These are phyloP conservation scores for Alternaria burnsii DNA, from an alignment of 2,329 filamentous ascomycete genomes.

Conservation along the genomic window DNA sequence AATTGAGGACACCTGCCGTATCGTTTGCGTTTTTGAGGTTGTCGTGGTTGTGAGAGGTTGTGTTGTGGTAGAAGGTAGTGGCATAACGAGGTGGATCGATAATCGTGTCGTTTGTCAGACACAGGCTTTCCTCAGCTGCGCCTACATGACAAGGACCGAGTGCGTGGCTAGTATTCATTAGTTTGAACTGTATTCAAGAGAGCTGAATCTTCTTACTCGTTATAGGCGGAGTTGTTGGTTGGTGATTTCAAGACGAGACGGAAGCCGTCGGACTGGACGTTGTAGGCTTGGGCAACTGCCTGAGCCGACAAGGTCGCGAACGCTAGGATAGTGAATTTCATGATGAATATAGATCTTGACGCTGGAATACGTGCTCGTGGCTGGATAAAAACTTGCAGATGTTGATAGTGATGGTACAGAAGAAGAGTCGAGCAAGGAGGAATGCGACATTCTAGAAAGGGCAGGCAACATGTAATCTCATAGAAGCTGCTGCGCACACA, in stretches of 20 bases:
- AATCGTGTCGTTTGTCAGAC: constrained; percentile 15
- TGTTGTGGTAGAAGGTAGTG: constrained; percentile 42
- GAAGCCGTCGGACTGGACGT: constrained; percentile 24
- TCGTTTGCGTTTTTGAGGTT: neutral
- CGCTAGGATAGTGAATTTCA: constrained; percentile 11
- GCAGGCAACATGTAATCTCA: neutral
- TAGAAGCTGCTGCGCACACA: neutral
- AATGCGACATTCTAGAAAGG: neutral
- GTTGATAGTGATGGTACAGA: neutral
- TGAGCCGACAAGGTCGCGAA: constrained; percentile 9
- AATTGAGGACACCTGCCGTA: constrained; percentile 24
- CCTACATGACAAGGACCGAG: constrained; percentile 54
- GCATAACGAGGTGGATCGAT: constrained; percentile 20
- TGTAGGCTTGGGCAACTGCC: neutral
- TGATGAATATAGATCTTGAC: neutral
- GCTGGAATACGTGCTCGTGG: neutral
- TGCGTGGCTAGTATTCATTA: constrained; percentile 16
- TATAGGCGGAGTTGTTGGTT: constrained; percentile 20
- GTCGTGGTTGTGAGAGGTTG: constrained; percentile 20
- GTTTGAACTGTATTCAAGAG: neutral
- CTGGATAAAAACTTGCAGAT: neutral
- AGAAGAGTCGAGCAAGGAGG: neutral
- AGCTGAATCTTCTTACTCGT: constrained; percentile 17
- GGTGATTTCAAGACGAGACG: constrained; percentile 30
- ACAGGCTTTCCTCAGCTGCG: constrained; percentile 56